These are phyloP conservation scores for Phytophthora agathidicida DNA, from an alignment of 352 stramenopile species.

Conservation along the genomic window DNA sequence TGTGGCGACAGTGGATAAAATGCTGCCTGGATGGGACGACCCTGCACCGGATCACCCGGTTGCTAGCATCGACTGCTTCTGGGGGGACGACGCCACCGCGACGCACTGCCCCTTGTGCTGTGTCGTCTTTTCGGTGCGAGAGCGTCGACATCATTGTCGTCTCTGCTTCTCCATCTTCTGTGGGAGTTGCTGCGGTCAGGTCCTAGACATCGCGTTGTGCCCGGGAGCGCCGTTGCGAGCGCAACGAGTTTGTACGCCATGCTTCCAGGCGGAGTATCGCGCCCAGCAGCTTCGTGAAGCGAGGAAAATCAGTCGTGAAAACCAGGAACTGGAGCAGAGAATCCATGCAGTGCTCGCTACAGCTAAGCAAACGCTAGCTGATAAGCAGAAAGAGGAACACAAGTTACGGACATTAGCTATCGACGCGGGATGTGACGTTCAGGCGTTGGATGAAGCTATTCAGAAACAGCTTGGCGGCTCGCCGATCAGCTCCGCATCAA, in stretches of 20 bases:
- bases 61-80: conserved; percentile 58
- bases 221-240: conserved; percentile 56
- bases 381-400: conserved; percentile 47
- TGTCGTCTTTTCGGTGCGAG: conserved; percentile 42
- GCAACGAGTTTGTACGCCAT: conserved; percentile 64
- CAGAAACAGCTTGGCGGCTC: conserved; percentile 46
- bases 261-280: conserved; percentile 57
- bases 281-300: conserved; percentile 56
- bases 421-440: conserved; percentile 52
- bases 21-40: conserved; percentile 71
- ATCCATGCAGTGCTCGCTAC: conserved; percentile 48
- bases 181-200: conserved; percentile 47
- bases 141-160: conserved; percentile 73
- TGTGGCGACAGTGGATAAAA: conserved; percentile 57
- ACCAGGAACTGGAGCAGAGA: conserved; percentile 63
- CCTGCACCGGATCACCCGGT: conserved; percentile 54
- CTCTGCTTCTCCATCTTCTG: conserved; percentile 82
- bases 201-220: conserved; percentile 65
- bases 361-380: conserved; percentile 39
- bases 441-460: conserved; percentile 55
- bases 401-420: conserved; percentile 50
- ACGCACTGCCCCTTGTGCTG: conserved; percentile 57
- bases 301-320: conserved; percentile 57
- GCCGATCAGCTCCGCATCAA: conserved; percentile 24
- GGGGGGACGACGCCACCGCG: conserved; percentile 55